These are phyloP conservation scores for Psilocybe mexicana DNA, from an alignment of 1,284 basidiomycete species.

Conservation along the genomic window DNA sequence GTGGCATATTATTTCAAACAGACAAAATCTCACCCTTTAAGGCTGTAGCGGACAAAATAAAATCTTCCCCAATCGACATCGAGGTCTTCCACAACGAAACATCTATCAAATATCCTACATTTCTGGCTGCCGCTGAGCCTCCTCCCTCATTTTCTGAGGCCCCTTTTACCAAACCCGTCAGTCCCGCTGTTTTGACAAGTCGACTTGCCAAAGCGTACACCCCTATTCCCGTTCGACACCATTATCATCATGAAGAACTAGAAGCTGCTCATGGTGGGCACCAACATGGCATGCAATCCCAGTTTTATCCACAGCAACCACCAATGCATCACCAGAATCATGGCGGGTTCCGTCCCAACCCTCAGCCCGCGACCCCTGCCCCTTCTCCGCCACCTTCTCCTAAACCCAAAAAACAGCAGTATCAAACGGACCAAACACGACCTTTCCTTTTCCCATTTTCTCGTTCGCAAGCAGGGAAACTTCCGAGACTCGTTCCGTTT, in stretches of 20 bases:
- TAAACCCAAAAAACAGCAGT: conserved; percentile 98
- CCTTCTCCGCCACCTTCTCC: conserved; percentile 89
- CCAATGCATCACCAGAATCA: conserved; percentile 45
- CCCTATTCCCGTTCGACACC: conserved; percentile 91
- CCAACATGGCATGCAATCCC: conserved; percentile 34
- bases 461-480: conserved; percentile 44
- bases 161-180: conserved; percentile 37
- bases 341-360: conserved; percentile 50
- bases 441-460: conserved; percentile 98
- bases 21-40: background rate
- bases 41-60: conserved; percentile 47
- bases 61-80: conserved; percentile 88
- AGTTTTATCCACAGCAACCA: conserved; percentile 47
- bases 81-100: conserved; percentile 87
- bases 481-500: conserved; percentile 79
- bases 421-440: conserved; percentile 93
- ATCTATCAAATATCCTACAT: conserved; percentile 92
- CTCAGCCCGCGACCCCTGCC: conserved; percentile 81
- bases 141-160: conserved; percentile 32
- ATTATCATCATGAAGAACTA: conserved; percentile 82
- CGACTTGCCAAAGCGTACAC: conserved; percentile 88
- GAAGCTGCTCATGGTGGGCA: conserved; percentile 44
- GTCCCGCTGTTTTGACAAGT: conserved; percentile 45
- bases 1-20: conserved; percentile 7
- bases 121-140: conserved; percentile 58